These are phyloP conservation scores for Amylocarpus encephaloides DNA, from an alignment of 2,329 filamentous ascomycete species.

Conservation along the genomic window DNA sequence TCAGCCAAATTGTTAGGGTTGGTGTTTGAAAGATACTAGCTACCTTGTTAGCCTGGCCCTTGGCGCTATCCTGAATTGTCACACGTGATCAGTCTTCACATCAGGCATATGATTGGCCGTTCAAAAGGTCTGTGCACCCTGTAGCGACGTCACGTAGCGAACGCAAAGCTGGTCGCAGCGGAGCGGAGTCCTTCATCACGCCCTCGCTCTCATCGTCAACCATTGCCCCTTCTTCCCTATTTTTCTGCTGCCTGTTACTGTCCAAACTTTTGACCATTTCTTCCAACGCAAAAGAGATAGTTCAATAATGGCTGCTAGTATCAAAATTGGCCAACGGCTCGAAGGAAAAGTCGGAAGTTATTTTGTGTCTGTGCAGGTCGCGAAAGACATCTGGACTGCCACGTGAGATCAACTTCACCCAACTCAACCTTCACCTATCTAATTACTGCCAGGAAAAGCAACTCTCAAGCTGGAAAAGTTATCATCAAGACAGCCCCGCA, in stretches of 20 bases:
- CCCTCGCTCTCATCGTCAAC: conserved; percentile 7
- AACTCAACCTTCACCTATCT: conserved; percentile 16
- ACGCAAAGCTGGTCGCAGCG: too few relatives aligned
- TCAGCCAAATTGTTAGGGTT: too few relatives aligned
- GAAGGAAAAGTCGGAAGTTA: conserved; percentile 22
- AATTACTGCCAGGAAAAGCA: conserved; percentile 20
- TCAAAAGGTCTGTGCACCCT: background rate
- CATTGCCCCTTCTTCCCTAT: conserved; percentile 9
- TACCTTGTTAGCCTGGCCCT: background rate
- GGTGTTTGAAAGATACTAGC: background rate
- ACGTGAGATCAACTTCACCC: conserved; percentile 18
- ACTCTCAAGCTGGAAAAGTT: conserved; percentile 18
- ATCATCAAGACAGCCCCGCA: conserved; percentile 22
- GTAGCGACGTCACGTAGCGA: background rate
- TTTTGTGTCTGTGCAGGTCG: conserved; percentile 17
- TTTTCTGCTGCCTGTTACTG: conserved; percentile 14
- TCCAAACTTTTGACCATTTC: conserved; percentile 11
- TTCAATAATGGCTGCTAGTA: conserved; percentile 18
- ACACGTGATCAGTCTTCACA: background rate
- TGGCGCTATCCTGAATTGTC: background rate
- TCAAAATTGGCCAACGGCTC: conserved; percentile 20
- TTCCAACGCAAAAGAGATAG: conserved; percentile 11
- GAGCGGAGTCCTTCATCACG: too few relatives aligned
- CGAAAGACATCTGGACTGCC: conserved; percentile 21
- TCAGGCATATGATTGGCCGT: background rate